These are phyloP conservation scores for Pichia insulana DNA, from an alignment of 805 yeast genomes.

Conservation along the genomic window DNA sequence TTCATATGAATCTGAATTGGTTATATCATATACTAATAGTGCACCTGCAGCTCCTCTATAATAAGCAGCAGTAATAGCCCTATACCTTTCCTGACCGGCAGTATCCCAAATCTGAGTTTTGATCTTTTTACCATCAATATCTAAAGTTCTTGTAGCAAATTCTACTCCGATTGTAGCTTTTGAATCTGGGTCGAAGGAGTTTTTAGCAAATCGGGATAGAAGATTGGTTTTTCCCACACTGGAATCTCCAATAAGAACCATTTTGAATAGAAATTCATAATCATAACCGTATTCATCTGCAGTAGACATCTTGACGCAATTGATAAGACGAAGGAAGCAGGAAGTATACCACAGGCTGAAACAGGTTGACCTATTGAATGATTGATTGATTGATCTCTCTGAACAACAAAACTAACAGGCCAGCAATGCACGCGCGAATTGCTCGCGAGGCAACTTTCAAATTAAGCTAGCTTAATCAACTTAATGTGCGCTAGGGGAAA, in stretches of 20 bases:
- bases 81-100: slow-evolving; percentile 97
- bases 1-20: slow-evolving; percentile 82
- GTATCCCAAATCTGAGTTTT: slow-evolving; percentile 98
- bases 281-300: slow-evolving; percentile 55
- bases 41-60: slow-evolving; percentile 99
- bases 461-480: no score
- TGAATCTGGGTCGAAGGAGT: slow-evolving; percentile 90
- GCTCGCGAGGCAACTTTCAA: no score
- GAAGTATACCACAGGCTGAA: no score
- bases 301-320: slow-evolving; percentile 3
- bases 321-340: neutral
- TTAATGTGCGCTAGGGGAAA: no score
- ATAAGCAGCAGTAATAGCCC: slow-evolving; percentile 96
- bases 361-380: no score
- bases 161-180: slow-evolving; percentile 97
- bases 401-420: no score
- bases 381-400: no score
- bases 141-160: slow-evolving; percentile 92
- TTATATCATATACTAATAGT: slow-evolving; percentile 86
- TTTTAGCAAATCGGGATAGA: slow-evolving; percentile 86
- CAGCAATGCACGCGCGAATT: no score
- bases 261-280: slow-evolving; percentile 87
- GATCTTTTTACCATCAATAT: slow-evolving; percentile 73
- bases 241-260: slow-evolving; percentile 93
- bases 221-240: slow-evolving; percentile 96